phyloP scores from a whole-genome alignment of 2,329 filamentous ascomycete species.

The Beauveria pseudobassiana region DNA sequence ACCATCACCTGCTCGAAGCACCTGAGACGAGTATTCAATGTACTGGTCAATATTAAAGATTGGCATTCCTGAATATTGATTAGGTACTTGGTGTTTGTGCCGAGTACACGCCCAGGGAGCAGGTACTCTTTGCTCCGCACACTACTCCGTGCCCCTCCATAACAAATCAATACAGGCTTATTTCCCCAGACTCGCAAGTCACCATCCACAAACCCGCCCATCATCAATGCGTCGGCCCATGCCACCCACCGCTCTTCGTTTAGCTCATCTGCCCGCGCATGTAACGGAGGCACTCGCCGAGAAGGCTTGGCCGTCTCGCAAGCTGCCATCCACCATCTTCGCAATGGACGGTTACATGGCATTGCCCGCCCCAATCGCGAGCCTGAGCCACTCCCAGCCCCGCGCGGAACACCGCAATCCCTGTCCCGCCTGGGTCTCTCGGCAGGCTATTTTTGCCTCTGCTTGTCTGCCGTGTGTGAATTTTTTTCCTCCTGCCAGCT shows the following conservation, averaged over 20 bases:
- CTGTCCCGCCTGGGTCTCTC: neutral
- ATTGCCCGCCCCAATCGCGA: neutral
- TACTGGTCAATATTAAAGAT: too few species aligned
- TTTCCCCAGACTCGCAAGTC: neutral
- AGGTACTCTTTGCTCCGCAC: neutral
- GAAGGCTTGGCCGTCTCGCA: neutral
- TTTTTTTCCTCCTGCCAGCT: neutral
- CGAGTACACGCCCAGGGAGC: neutral
- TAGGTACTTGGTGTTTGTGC: neutral
- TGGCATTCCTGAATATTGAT: neutral
- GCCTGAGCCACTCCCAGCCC: neutral
- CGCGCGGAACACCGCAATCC: neutral
- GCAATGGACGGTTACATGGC: constrained; percentile 6
- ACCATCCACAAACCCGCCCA: neutral
- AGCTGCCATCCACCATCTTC: neutral
- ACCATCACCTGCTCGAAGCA: neutral
- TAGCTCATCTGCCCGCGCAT: neutral
- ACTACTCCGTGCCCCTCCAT: neutral
- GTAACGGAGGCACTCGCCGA: neutral
- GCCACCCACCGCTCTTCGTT: neutral
- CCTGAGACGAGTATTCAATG: neutral
- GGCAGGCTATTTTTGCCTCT: neutral
- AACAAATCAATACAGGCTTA: too few species aligned
- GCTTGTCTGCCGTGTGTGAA: neutral
- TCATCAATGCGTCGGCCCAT: neutral